These are phyloP conservation scores for Amoebophrya sp. DNA, from an alignment of 169 alveolate species.

Conservation along the genomic window DNA sequence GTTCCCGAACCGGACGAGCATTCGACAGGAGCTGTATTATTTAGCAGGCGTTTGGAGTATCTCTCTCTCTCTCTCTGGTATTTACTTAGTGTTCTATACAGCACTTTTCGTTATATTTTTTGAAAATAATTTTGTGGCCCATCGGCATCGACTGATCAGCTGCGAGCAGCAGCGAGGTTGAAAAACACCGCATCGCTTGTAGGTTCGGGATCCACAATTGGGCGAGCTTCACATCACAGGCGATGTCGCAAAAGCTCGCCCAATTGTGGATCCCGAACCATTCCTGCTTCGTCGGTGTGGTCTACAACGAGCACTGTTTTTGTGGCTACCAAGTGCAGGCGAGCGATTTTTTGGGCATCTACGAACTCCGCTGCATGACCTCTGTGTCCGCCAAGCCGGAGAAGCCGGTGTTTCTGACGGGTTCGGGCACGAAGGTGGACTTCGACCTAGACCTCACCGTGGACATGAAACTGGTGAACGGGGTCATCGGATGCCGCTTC, in stretches of 20 bases:
- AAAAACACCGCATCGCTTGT: too few species aligned
- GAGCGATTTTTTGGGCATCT: not conserved
- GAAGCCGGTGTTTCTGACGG: not conserved
- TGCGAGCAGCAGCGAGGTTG: too few species aligned
- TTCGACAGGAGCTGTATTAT: too few species aligned
- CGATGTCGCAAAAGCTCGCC: not conserved
- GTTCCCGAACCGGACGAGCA: too few species aligned
- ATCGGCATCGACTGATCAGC: too few species aligned
- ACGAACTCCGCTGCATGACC: not conserved
- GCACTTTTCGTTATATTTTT: too few species aligned
- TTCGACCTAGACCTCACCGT: not conserved
- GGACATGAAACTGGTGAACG: not conserved
- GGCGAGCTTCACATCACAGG: not conserved
- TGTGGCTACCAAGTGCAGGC: not conserved
- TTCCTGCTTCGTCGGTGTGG: not conserved
- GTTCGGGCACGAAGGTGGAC: not conserved
- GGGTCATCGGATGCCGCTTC: not conserved
- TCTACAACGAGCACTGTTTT: not conserved
- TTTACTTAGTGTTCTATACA: too few species aligned
- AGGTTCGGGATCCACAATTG: too few species aligned
- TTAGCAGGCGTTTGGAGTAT: too few species aligned
- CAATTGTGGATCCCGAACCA: not conserved
- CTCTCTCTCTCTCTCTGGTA: too few species aligned
- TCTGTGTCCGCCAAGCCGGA: not conserved
- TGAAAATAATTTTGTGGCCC: too few species aligned